Evolutionary conservation across 208 protist species (phyloP).

Genomic region (Sergeia podlipaevii): DNA sequence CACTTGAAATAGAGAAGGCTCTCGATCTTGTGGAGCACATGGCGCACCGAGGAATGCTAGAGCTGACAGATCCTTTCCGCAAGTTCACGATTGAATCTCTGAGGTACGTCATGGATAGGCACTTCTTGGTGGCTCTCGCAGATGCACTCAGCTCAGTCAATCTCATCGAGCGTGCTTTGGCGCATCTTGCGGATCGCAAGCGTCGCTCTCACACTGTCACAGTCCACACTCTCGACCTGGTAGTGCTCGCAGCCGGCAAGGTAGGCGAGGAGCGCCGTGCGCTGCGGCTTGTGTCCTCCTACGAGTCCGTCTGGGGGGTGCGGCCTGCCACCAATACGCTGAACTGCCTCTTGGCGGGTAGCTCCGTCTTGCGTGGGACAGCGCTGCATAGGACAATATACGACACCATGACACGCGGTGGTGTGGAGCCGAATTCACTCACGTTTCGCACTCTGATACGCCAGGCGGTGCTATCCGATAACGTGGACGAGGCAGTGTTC

Average conservation of each 20-base stretch:
- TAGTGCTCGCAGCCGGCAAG: slow-evolving; percentile 58
- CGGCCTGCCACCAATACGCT: slow-evolving; percentile 67
- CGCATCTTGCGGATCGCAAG: slow-evolving; percentile 39
- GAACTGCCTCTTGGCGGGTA: slow-evolving; percentile 65
- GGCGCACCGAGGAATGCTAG: slow-evolving; percentile 72
- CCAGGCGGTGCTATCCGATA: slow-evolving; percentile 60
- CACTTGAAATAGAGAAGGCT: slow-evolving; percentile 60
- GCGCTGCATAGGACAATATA: slow-evolving; percentile 65
- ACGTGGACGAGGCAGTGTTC: slow-evolving; percentile 76
- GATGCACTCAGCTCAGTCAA: slow-evolving; percentile 33
- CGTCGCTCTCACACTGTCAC: slow-evolving; percentile 45
- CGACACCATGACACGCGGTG: slow-evolving; percentile 45
- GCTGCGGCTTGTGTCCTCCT: slow-evolving; percentile 52
- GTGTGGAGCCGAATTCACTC: slow-evolving; percentile 59
- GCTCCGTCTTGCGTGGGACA: slow-evolving; percentile 25
- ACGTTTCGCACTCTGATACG: slow-evolving; percentile 84
- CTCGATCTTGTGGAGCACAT: slow-evolving; percentile 79
- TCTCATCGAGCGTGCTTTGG: slow-evolving; percentile 42
- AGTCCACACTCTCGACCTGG: slow-evolving; percentile 66
- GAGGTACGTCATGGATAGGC: slow-evolving; percentile 72
- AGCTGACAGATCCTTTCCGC: slow-evolving; percentile 59
- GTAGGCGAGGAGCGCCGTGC: slow-evolving; percentile 69
- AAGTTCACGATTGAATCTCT: slow-evolving; percentile 66
- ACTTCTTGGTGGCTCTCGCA: slow-evolving; percentile 67
- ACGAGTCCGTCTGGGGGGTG: slow-evolving; percentile 53